phyloP scores from a whole-genome alignment of 371 early-diverging fungal genomes.

The Mucor irregularis region DNA sequence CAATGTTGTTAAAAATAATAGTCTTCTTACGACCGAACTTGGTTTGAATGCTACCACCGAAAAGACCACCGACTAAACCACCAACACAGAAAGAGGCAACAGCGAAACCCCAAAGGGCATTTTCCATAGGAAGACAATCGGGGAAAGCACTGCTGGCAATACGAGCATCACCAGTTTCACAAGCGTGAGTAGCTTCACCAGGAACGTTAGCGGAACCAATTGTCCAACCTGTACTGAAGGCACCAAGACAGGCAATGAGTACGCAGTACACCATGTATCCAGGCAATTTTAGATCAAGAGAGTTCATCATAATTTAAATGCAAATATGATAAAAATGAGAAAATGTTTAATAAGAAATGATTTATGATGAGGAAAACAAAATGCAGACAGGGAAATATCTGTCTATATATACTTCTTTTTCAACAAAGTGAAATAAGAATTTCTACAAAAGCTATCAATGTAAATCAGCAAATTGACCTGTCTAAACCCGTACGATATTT shows the following conservation, averaged over 20 bases:
- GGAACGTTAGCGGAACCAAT: conserved; percentile 50
- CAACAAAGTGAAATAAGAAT: no score
- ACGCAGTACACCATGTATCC: conserved; percentile 44
- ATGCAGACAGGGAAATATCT: no score
- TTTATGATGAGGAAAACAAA: no score
- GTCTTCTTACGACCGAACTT: conserved; percentile 63
- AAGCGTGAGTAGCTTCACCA: conserved; percentile 26
- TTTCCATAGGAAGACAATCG: conserved; percentile 33
- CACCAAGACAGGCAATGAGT: conserved; percentile 33
- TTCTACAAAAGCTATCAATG: no score
- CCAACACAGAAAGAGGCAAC: conserved; percentile 69
- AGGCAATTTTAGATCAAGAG: conserved; percentile 30
- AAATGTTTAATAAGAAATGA: no score
- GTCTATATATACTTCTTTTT: no score
- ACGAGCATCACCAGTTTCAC: conserved; percentile 15
- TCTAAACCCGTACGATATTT: no score
- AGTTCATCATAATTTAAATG: conserved; percentile 46
- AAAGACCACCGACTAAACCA: conserved; percentile 69
- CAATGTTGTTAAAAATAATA: conserved; percentile 59
- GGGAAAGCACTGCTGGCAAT: conserved; percentile 10
- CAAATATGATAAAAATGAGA: no score
- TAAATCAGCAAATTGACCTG: no score
- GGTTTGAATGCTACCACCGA: conserved; percentile 57
- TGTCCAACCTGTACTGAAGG: conserved; percentile 43
- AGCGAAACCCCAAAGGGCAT: conserved; percentile 50